A percentile compares a stretch with the other conserved stretches of the same genome.
Conservation (phyloP, 441 rosid species). For the Omphalea diandra region DNA sequence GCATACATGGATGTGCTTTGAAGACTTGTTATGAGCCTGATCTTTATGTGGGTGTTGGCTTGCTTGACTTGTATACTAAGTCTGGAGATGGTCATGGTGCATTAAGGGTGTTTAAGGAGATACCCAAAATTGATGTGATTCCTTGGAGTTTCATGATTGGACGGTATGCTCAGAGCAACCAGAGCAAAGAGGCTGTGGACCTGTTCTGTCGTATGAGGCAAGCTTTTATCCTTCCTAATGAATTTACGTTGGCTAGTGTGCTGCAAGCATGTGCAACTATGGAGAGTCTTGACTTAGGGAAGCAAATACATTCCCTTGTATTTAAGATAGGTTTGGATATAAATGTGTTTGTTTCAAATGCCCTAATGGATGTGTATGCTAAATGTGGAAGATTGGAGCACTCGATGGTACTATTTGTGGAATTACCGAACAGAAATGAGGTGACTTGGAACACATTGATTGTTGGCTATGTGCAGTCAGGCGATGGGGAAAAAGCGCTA, state of each 20-base stretch:
- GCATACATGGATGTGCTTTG: too few species aligned
- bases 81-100: constrained; percentile 46
- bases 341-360: constrained; percentile 59
- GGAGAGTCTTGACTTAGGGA: constrained; percentile 48
- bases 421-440: constrained; percentile 44
- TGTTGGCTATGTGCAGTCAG: constrained; percentile 62
- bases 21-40: too few species aligned
- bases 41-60: constrained; percentile 53
- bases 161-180: constrained; percentile 58
- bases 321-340: constrained; percentile 49
- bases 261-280: constrained; percentile 66
- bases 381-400: constrained; percentile 64
- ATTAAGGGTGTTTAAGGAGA: constrained; percentile 55
- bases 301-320: constrained; percentile 63
- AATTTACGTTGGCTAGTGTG: constrained; percentile 67
- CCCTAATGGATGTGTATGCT: constrained; percentile 68
- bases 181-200: constrained; percentile 50
- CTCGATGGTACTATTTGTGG: constrained; percentile 54
- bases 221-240: constrained; percentile 64
- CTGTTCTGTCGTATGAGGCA: constrained; percentile 65
- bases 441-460: constrained; percentile 88
- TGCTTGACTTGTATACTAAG: constrained; percentile 70
- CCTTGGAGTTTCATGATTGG: constrained; percentile 94
- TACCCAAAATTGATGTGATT: constrained; percentile 67
- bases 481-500: constrained; percentile 60